Evolutionary conservation across 2,329 filamentous ascomycete genomes (phyloP).

Genomic region (Phyllosticta ampelicida): DNA sequence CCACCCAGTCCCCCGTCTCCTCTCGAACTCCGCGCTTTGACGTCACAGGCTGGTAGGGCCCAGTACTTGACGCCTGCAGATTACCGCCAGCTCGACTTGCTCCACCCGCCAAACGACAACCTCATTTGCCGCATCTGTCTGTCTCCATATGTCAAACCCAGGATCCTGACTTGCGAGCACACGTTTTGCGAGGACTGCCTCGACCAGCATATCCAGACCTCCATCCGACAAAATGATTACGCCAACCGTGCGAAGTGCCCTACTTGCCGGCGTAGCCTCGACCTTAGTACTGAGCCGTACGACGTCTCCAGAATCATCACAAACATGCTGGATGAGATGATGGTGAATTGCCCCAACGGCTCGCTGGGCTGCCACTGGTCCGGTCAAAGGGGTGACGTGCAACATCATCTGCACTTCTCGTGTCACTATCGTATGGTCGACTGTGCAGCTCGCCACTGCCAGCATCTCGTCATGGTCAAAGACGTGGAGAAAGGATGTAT

Average conservation of each 20-base stretch:
- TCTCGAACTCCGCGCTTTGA: conserved; percentile 27
- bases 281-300: conserved; percentile 17
- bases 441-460: conserved; percentile 42
- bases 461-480: conserved; percentile 43
- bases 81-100: conserved; percentile 47
- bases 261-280: conserved; percentile 39
- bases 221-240: background rate
- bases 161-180: conserved; percentile 50
- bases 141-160: conserved; percentile 49
- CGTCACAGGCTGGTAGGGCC: conserved; percentile 27
- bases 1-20: conserved; percentile 29
- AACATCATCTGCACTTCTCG: conserved; percentile 50
- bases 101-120: conserved; percentile 46
- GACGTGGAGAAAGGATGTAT: conserved; percentile 44
- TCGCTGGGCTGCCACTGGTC: conserved; percentile 43
- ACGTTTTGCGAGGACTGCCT: conserved; percentile 53
- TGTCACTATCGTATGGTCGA: conserved; percentile 45
- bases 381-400: conserved; percentile 45
- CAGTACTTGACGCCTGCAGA: conserved; percentile 36
- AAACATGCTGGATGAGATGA: conserved; percentile 52
- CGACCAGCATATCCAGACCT: conserved; percentile 21
- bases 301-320: conserved; percentile 45
- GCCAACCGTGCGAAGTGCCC: conserved; percentile 38
- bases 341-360: conserved; percentile 48
- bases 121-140: conserved; percentile 56